Evolutionary conservation across 495 filamentous ascomycete genomes (phyloP).

Genomic region (Penicillium turbatum): DNA sequence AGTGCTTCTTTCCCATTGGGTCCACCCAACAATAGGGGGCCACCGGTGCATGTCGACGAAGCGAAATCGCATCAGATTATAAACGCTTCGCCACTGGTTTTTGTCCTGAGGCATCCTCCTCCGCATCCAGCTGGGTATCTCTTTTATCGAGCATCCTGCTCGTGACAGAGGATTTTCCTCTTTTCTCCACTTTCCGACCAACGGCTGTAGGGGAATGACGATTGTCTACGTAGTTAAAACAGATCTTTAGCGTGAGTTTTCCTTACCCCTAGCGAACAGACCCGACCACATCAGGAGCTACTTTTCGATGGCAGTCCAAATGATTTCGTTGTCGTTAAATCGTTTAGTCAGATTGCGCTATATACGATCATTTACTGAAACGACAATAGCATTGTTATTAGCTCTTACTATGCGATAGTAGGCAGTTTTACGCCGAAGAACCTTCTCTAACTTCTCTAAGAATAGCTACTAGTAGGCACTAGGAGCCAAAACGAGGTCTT

Average conservation of each 20-base stretch:
- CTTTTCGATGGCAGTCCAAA: too few relatives aligned
- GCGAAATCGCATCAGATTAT: constrained; percentile 28
- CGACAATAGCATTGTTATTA: not conserved
- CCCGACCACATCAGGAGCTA: too few relatives aligned
- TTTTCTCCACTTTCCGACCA: constrained; percentile 18
- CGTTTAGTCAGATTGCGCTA: constrained; percentile 15
- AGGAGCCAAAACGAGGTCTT: constrained; percentile 23
- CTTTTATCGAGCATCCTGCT: not conserved
- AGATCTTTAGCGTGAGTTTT: too few relatives aligned
- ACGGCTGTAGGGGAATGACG: not conserved
- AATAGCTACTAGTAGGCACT: constrained; percentile 21
- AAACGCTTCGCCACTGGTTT: constrained; percentile 24
- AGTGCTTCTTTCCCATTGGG: constrained; percentile 25
- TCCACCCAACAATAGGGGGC: constrained; percentile 31
- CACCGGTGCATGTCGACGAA: constrained; percentile 17
- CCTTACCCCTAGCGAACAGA: too few relatives aligned
- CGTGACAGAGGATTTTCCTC: constrained; percentile 15
- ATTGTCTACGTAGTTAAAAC: too few relatives aligned
- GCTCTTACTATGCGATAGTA: not conserved
- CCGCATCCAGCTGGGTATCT: constrained; percentile 14
- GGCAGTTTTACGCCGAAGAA: constrained; percentile 8
- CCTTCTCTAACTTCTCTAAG: constrained; percentile 5
- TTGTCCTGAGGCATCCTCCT: constrained; percentile 21
- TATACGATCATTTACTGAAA: constrained; percentile 9
- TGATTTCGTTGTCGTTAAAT: constrained; percentile 11